Conservation (phyloP, 106 monocot species). For the Allium fistulosum region DNA sequence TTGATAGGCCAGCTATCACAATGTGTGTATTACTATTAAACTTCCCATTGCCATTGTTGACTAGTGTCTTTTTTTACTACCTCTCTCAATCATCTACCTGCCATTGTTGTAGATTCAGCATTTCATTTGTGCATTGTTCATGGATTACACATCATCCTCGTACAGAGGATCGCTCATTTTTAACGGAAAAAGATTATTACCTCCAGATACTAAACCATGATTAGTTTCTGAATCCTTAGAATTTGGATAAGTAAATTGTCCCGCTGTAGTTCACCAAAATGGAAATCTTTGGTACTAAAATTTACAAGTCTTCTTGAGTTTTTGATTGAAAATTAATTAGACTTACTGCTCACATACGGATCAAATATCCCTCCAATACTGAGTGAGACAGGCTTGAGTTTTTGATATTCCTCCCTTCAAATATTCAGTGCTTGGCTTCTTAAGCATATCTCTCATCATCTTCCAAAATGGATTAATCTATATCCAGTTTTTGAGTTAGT, state of each 20-base stretch:
- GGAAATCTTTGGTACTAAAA: not conserved
- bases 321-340: no score
- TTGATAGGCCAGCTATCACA: constrained; percentile 31
- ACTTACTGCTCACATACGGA: constrained; percentile 32
- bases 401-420: constrained; percentile 20
- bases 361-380: constrained; percentile 24
- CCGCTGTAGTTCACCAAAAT: constrained; percentile 6
- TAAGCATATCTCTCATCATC: constrained; percentile 13
- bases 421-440: constrained; percentile 16
- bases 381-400: constrained; percentile 18
- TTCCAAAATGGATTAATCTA: constrained; percentile 18
- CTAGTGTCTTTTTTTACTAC: constrained; percentile 14
- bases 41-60: constrained; percentile 1
- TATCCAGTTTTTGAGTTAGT: not conserved
- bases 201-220: constrained; percentile 26
- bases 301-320: no score
- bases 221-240: constrained; percentile 18
- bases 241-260: constrained; percentile 28
- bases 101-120: constrained; percentile 34
- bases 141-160: no score
- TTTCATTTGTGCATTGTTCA: no score
- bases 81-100: constrained; percentile 22
- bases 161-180: no score
- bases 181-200: no score
- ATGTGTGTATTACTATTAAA: constrained; percentile 10